Base-by-base conservation (phyloP, 108 stramenopile genomes). In the Conticribra weissflogii region DNA sequence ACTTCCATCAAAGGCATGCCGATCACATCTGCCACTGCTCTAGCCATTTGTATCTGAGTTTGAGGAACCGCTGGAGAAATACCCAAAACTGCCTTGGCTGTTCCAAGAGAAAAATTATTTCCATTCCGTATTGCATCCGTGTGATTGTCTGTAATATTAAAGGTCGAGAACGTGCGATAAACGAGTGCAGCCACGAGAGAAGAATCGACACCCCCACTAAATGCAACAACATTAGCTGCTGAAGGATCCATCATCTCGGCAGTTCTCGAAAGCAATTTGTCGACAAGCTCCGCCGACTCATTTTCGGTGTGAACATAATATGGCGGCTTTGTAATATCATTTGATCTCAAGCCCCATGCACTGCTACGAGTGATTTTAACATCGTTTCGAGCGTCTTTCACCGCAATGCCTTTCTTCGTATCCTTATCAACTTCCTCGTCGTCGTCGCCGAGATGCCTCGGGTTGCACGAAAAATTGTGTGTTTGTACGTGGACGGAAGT, bases 181-280 rank as follows among this genome's bases (percentile, higher is more conserved):
- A 96, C 80, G 31, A 96, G 59, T 0, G 95, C 91, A 0, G 95
- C 90, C 9, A 90, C 93, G 0, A 98, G 67, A 14, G 88, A 88
- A 12, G 96, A 97, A 57, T 98, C 97, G 14, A 98, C 93, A 2
- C 97, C 97, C 28, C 97, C 97, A 24, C 92, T 94, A 79, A 82
- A 98, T 0, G 97, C 97, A 2, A 96, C 81, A 7, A 95, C 65
- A 55, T 97, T 90, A 15, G 78, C 44, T 17, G 67, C 78, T n/a
- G 54, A 8, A 23, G 58, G 57, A 51, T 78, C 73, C 67, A 83
- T 69, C 70, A 75, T 72, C 47, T 64, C 54, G 16, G 48, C 47
- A 2, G 78, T 79, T 24, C 78, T 59, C 4, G 9, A 8, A 15
- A 83, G 68, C 2, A 83, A 66, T 22, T n/a, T 63, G 17, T 74